Base-by-base conservation (phyloP, 805 yeast genomes). In the Sungouiozyma intestinalis region DNA sequence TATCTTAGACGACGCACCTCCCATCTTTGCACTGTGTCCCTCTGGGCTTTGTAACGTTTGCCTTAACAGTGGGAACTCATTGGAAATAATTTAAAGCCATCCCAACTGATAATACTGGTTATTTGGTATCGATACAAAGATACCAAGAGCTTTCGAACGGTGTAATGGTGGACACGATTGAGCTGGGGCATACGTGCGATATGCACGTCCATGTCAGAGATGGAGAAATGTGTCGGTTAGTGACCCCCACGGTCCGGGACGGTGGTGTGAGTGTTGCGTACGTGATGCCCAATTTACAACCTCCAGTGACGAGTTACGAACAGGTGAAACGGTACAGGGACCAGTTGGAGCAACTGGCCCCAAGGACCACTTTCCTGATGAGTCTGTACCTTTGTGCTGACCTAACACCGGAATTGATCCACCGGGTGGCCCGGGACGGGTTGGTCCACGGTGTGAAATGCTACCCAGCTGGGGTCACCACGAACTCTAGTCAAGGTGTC, bases 381-480 rank as follows among this genome's bases (percentile, higher is more conserved):
- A 79, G 95, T 13, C 78, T 90, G 49, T 92, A 92, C 54, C 71
- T 92, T 34, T 74, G 82, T 40, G 77, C 73, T 42, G 83, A 77
- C 1, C 67, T 92, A 48, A 85, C 95, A 1, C 97, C 97, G 0
- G 94, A 85, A 49, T 67, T 86, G 34, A 80, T 92, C 43, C 77
- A 75, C 42, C 74, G 77, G 48, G 97, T 97, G 31, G 94, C 88
- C 6, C 58, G 69, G 42, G 54, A 64, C 15, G 79, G 79, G 1
- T 78, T 77, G 33, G 78, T 90, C 42, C 71, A 78, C 24, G 99
- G 99, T 43, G 85, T 92, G 51, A 92, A 92, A 63, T 87, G 95
- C 60, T 92, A 92, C 62, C 99, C 99, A 35, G 97, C 97, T 2
- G 99, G 99, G 36, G 99, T 92, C 27, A 92, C 99, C n/a, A 92